Base-by-base conservation (phyloP, 495 filamentous ascomycete species). In the Tuber calosporum region DNA sequence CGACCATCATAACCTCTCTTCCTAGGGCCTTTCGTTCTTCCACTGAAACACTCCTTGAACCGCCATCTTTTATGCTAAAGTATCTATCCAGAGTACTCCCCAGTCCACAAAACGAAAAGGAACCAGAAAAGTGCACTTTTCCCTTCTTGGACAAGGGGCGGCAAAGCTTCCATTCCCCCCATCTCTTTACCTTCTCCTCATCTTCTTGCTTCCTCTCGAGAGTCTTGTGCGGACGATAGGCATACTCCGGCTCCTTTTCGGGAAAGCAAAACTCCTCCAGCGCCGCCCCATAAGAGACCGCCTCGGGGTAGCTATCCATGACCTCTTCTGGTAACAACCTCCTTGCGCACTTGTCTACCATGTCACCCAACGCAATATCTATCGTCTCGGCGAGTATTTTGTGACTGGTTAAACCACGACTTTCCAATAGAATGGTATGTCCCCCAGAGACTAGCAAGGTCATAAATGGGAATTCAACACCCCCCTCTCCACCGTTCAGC, bases 361-460 rank as follows among this genome's bases (percentile, higher is more conserved):
- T 86, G 80, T 96, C 90, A 72, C 95, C 95, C 68, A 97, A 84
- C 1, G 94, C 92, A 69, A 94, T 89, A 83, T 94, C 92, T 0
- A 79, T 78, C 6, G 89, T 89, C 11, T 86, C 85, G 17, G 91
- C 92, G 20, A 98, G 85, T 73, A 93, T 86, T 22, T 82, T 81
- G 82, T 99, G 94, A 34, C 89, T 84, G 17, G 85, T 87, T 1
- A 95, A 81, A 3, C 84, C 85, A 30, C 82, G 82, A 19, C 92
- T 95, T 69, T 90, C 88, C 2, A 96, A 86, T 4, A 99, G 87
- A 73, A 95, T 88, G 15, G 93, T 93, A 85, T 99, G 95, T 4
- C 95, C 95, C 26, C 95, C 95, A 0, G 93, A 97, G 66, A 92
- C 92, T n/a, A 99, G 88, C 30, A 97, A 85, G 0, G 91, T 93